phyloP scores from a whole-genome alignment of 2,329 filamentous ascomycete species.

The Metarhizium guizhouense region DNA sequence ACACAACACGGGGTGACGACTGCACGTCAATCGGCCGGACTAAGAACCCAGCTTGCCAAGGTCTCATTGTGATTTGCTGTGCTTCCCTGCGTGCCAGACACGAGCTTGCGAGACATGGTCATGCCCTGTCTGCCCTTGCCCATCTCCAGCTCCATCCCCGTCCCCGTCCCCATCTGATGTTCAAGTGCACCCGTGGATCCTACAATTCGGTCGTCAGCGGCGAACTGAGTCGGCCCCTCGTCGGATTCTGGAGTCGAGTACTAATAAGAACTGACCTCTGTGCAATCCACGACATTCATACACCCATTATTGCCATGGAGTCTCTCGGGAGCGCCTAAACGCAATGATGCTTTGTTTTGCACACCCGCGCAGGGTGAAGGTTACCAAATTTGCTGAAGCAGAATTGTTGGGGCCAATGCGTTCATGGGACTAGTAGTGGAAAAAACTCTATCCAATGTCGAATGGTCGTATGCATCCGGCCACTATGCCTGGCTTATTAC shows the following conservation, averaged over 20 bases:
- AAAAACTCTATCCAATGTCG: neutral
- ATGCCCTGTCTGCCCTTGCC: neutral
- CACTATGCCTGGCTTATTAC: neutral
- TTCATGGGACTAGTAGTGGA: neutral
- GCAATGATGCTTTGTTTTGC: too few relatives aligned
- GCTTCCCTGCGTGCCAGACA: conserved; percentile 2
- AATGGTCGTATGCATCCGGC: neutral
- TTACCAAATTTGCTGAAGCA: neutral
- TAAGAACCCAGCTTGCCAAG: neutral
- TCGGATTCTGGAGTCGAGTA: neutral
- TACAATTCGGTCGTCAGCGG: too few relatives aligned
- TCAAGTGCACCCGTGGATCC: too few relatives aligned
- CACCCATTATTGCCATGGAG: neutral
- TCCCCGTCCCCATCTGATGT: too few relatives aligned
- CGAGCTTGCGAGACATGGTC: conserved; percentile 1
- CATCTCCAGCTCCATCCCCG: neutral
- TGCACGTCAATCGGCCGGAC: neutral
- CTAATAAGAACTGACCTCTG: too few relatives aligned
- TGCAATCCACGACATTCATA: too few relatives aligned
- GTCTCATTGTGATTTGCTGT: neutral
- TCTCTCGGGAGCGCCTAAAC: neutral
- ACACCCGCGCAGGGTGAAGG: too few relatives aligned
- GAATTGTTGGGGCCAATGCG: neutral
- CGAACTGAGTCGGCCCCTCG: neutral
- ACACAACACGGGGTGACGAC: neutral